These are phyloP conservation scores for Crataegus laevigata DNA, from an alignment of 306 rosid species.

Conservation along the genomic window DNA sequence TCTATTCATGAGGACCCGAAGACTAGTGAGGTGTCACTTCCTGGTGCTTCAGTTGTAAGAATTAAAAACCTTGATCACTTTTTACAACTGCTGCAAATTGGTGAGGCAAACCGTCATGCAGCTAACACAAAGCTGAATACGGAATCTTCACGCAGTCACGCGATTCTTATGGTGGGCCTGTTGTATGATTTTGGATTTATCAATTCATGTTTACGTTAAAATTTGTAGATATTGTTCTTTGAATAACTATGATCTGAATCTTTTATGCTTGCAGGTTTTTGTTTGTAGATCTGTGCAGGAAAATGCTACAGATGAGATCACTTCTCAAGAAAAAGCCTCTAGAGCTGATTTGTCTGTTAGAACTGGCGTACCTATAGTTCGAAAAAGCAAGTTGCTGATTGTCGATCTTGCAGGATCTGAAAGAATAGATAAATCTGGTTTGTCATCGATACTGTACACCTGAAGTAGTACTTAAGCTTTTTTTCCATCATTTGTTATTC, in stretches of 20 bases:
- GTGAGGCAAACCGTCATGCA: conserved; percentile 62
- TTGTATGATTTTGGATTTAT: background rate
- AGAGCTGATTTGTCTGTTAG: conserved; percentile 17
- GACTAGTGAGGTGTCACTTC: conserved; percentile 59
- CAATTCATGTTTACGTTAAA: background rate
- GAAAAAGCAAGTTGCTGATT: conserved; percentile 60
- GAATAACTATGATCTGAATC: background rate
- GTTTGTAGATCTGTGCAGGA: conserved; percentile 44
- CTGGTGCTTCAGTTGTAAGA: conserved; percentile 53
- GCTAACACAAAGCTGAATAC: conserved; percentile 62
- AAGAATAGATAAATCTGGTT: conserved; percentile 67
- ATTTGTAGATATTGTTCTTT: background rate
- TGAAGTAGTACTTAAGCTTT: background rate
- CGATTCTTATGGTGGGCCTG: conserved; percentile 46
- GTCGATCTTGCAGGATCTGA: conserved; percentile 81
- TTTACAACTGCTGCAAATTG: conserved; percentile 40
- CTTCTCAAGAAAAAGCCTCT: conserved; percentile 24
- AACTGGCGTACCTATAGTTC: conserved; percentile 37
- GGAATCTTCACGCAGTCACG: conserved; percentile 68
- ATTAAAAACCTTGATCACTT: conserved; percentile 45
- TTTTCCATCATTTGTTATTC: background rate
- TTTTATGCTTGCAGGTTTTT: conserved; percentile 31
- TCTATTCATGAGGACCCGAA: conserved; percentile 54
- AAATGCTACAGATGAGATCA: conserved; percentile 18
- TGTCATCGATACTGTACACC: conserved; percentile 9